Evolutionary conservation across 2,329 filamentous ascomycete genomes (phyloP).

Genomic region (Leptographium radiaticola): DNA sequence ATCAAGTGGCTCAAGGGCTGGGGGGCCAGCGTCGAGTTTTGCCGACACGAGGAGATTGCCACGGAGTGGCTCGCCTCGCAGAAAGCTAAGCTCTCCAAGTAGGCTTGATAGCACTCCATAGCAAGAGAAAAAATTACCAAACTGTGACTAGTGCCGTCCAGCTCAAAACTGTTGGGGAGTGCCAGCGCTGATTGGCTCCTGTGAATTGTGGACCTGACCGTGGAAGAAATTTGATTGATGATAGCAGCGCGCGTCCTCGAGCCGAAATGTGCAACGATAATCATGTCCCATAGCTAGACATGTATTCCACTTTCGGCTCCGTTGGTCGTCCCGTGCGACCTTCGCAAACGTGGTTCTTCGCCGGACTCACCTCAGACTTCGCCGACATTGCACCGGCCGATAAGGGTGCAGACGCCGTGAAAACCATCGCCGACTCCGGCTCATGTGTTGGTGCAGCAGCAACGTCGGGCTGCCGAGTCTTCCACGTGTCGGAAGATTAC

Average conservation of each 20-base stretch:
- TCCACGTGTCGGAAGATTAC: constrained; percentile 30
- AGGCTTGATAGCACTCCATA: neutral
- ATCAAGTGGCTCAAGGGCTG: constrained; percentile 34
- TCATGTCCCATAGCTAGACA: neutral
- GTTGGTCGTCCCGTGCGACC: neutral
- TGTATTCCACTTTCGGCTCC: constrained; percentile 4
- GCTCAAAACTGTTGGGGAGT: too few relatives aligned
- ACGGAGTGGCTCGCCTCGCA: constrained; percentile 19
- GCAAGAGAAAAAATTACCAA: neutral
- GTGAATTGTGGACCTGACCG: too few relatives aligned
- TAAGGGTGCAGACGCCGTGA: constrained; percentile 13
- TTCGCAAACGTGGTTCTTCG: constrained; percentile 28
- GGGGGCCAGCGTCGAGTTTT: constrained; percentile 30
- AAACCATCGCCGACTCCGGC: constrained; percentile 20
- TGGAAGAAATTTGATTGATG: too few relatives aligned
- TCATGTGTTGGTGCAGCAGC: constrained; percentile 22
- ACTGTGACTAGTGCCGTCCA: too few relatives aligned
- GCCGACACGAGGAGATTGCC: constrained; percentile 28
- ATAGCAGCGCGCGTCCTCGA: too few relatives aligned
- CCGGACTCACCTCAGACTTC: constrained; percentile 40
- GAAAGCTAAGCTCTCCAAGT: neutral
- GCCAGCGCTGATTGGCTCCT: too few relatives aligned
- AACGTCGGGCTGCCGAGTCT: constrained; percentile 46
- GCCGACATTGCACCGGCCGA: constrained; percentile 30
- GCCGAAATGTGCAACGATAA: neutral